phyloP scores from a whole-genome alignment of 2,329 filamentous ascomycete genomes.

The Didymella glomerata region DNA sequence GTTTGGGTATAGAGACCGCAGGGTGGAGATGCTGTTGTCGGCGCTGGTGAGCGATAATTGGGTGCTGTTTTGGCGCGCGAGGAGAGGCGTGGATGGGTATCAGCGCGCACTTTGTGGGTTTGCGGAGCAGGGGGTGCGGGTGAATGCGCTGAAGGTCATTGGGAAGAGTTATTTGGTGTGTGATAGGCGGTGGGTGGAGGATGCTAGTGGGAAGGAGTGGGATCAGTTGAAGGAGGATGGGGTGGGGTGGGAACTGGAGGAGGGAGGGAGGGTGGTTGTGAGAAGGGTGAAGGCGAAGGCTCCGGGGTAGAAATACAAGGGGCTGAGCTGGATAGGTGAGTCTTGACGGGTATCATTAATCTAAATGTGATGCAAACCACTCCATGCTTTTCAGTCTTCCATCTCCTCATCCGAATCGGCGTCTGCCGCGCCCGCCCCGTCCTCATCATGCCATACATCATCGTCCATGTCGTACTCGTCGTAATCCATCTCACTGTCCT shows the following conservation, averaged over 20 bases:
- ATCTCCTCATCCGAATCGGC: slow-evolving; percentile 58
- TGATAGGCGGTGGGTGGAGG: slow-evolving; percentile 73
- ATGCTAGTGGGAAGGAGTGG: slow-evolving; percentile 75
- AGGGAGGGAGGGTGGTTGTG: slow-evolving; percentile 76
- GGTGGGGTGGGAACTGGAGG: slow-evolving; percentile 84
- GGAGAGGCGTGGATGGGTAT: slow-evolving; percentile 79
- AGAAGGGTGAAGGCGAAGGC: slow-evolving; percentile 62
- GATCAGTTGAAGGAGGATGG: slow-evolving; percentile 72
- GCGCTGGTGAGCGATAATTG: slow-evolving; percentile 85
- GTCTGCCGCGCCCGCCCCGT: slow-evolving; percentile 30
- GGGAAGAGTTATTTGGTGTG: slow-evolving; percentile 80
- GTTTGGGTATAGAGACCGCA: slow-evolving; percentile 70
- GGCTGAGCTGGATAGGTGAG: background rate
- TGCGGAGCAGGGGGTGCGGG: slow-evolving; percentile 76
- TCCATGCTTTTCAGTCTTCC: slow-evolving; percentile 48
- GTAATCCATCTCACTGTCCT: slow-evolving; percentile 59
- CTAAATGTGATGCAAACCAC: background rate
- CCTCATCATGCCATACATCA: slow-evolving; percentile 62
- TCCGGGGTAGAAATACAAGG: background rate
- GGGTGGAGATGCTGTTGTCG: slow-evolving; percentile 72
- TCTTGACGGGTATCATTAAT: slow-evolving; percentile 47
- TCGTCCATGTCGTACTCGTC: slow-evolving; percentile 60
- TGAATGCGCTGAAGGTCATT: slow-evolving; percentile 85
- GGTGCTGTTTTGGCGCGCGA: slow-evolving; percentile 76
- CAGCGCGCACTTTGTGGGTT: slow-evolving; percentile 81